Evolutionary conservation across 2,329 filamentous ascomycete genomes (phyloP).

Genomic region (Neonectria punicea): DNA sequence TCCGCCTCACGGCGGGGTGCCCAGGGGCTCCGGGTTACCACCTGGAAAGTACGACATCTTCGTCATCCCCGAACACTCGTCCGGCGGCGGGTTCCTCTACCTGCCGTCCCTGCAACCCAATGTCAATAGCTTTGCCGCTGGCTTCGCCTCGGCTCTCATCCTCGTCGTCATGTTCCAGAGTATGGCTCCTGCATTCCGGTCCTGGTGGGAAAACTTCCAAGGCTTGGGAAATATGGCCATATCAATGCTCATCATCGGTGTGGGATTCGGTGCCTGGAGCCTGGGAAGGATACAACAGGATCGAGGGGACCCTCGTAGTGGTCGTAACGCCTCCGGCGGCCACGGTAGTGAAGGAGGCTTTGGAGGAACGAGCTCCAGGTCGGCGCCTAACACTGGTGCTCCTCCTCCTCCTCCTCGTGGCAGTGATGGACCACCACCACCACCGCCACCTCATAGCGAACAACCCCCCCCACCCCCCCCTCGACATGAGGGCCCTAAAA

Average conservation of each 20-base stretch:
- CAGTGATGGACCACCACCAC: slow-evolving; percentile 47
- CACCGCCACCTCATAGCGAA: slow-evolving; percentile 49
- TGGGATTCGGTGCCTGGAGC: slow-evolving; percentile 83
- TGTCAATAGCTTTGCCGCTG: slow-evolving; percentile 90
- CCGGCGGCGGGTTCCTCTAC: slow-evolving; percentile 90
- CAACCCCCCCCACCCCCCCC: slow-evolving; percentile 41
- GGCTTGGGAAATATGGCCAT: slow-evolving; percentile 79
- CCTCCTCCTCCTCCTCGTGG: slow-evolving; percentile 48
- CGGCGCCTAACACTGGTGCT: slow-evolving; percentile 47
- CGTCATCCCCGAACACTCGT: slow-evolving; percentile 91
- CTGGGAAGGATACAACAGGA: slow-evolving; percentile 53
- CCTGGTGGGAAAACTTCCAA: slow-evolving; percentile 78
- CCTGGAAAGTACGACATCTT: slow-evolving; percentile 97
- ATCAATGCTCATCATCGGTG: slow-evolving; percentile 74
- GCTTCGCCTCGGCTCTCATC: slow-evolving; percentile 80
- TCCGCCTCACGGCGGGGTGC: slow-evolving; percentile 85
- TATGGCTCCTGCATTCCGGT: slow-evolving; percentile 76
- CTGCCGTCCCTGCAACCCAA: slow-evolving; percentile 89
- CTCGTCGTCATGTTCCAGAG: slow-evolving; percentile 78
- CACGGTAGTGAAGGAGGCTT: slow-evolving; percentile 44
- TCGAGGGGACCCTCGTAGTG: slow-evolving; percentile 30
- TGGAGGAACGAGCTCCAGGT: slow-evolving; percentile 43
- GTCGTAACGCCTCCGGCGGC: slow-evolving; percentile 35
- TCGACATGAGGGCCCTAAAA: slow-evolving; percentile 48
- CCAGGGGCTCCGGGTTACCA: slow-evolving; percentile 77